phyloP scores from a whole-genome alignment of 495 filamentous ascomycete species.

The Penicillium verhagenii region DNA sequence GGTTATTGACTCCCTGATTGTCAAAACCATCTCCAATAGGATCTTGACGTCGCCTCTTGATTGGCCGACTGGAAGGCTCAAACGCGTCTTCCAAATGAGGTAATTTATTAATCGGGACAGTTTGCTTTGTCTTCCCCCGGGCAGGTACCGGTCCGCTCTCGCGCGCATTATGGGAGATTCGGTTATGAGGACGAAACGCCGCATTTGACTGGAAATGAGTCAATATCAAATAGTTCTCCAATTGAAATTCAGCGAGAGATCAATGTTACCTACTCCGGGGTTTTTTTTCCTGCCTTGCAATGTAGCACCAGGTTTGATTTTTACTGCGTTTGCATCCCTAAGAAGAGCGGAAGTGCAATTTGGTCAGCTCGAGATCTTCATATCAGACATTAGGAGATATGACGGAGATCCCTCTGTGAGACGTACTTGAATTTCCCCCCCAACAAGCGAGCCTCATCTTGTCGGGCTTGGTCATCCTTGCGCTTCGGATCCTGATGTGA shows the following conservation, averaged over 20 bases:
- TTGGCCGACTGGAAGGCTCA: slow-evolving; percentile 21
- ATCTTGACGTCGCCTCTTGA: slow-evolving; percentile 34
- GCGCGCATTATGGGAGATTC: slow-evolving; percentile 28
- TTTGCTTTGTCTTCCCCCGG: slow-evolving; percentile 15
- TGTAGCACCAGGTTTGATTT: slow-evolving; percentile 19
- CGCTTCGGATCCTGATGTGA: slow-evolving; percentile 8
- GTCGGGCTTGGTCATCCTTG: slow-evolving; percentile 10
- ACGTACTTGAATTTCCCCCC: slow-evolving; percentile 20
- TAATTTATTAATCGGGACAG: background rate
- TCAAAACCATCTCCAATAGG: slow-evolving; percentile 2
- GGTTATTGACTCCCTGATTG: slow-evolving; percentile 12
- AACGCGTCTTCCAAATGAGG: slow-evolving; percentile 9
- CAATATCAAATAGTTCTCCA: background rate
- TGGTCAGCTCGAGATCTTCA: background rate
- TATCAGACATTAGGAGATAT: background rate
- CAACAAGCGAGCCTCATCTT: slow-evolving; percentile 28
- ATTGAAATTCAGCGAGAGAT: background rate
- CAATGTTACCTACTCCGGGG: slow-evolving; percentile 18
- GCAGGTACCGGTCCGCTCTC: slow-evolving; percentile 43
- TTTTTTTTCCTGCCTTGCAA: slow-evolving; percentile 6
- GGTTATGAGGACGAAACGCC: slow-evolving; percentile 30
- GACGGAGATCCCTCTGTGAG: background rate
- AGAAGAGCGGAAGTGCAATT: background rate
- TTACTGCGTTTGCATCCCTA: slow-evolving; percentile 15
- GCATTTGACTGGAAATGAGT: slow-evolving; percentile 8